Conservation (phyloP, 345 rosid species). For the Salix purpurea region DNA sequence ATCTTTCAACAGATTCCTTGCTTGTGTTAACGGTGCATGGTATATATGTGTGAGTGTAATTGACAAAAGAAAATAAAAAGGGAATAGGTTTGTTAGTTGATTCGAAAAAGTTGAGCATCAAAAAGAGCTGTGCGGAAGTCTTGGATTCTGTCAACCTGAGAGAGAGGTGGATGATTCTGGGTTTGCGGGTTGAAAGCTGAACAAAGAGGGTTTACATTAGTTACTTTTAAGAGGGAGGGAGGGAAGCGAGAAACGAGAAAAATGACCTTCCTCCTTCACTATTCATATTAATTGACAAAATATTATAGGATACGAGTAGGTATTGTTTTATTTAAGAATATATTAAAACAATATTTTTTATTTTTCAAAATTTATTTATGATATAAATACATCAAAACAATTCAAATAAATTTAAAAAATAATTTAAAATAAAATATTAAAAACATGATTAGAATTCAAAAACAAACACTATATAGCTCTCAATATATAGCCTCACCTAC, state of each 20-base stretch:
- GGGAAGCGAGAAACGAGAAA: not conserved
- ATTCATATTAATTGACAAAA: too few relatives aligned
- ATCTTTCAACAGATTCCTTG: not conserved
- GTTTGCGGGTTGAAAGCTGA: not conserved
- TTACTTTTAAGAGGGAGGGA: not conserved
- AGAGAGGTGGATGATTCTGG: not conserved
- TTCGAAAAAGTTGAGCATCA: conserved; percentile 14
- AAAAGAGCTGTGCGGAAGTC: not conserved
- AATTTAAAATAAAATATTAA: too few relatives aligned
- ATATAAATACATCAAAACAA: too few relatives aligned
- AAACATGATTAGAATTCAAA: too few relatives aligned
- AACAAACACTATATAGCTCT: too few relatives aligned
- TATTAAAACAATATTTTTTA: too few relatives aligned
- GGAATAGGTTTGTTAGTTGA: not conserved
- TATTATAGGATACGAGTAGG: too few relatives aligned
- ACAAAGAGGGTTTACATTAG: not conserved
- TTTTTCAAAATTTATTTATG: too few relatives aligned
- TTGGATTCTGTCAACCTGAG: not conserved
- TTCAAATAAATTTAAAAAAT: too few relatives aligned
- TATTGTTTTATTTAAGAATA: too few relatives aligned
- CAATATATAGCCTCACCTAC: too few relatives aligned
- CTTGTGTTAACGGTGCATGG: conserved; percentile 4
- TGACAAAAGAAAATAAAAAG: not conserved
- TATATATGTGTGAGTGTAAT: not conserved
- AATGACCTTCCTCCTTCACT: too few relatives aligned